Evolutionary conservation across 768 basidiomycete genomes (phyloP), one percentile per base, ranked within the genome.

Genomic region (Mycena chlorophos): DNA sequence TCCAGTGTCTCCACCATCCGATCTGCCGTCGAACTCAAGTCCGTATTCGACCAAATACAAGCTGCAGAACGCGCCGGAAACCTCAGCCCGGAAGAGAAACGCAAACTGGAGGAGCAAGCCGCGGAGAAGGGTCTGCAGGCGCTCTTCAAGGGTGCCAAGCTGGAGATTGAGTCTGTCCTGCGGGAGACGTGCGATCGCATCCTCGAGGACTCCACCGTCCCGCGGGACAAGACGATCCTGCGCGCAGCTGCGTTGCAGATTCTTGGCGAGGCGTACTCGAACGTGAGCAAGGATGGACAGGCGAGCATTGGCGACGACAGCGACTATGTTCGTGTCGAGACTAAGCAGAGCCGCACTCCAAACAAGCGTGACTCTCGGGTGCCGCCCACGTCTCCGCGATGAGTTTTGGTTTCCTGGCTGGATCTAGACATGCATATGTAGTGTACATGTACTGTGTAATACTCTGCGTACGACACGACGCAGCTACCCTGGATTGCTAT

Each of bases 41-140:
- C 80, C 13, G 89, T 94, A 0, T 96, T 95, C 53, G 93, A 95
- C 67, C 91, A 94, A 68, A 90, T 96, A 25, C 87, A 91, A 69
- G 90, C 90, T 0, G 93, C 92, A 0, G 93, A 95, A 69, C 87
- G 88, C 65, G 85, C 88, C 2, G 93, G 92, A 1, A 90, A 87
- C 55, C 71, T 94, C 34, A 76, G 74, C 26, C 83, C 86, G 0
- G 92, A 93, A 40, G 90, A 94, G 73, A 87, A 84, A 73, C 84
- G 80, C 67, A 82, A 85, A 54, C 73, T 96, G 1, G 94, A 96
- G 66, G 94, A 95, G 63, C 89, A 93, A 64, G 94, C 94, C 0
- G 93, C 94, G 0, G 93, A 95, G 75, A 95, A 94, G 69, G 94
- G 91, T 12, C 69, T 95, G 1, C 90, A 93, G 63, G 91, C 93